Conservation (phyloP, 2,329 filamentous ascomycete species). For the Podosphaera fusca region DNA sequence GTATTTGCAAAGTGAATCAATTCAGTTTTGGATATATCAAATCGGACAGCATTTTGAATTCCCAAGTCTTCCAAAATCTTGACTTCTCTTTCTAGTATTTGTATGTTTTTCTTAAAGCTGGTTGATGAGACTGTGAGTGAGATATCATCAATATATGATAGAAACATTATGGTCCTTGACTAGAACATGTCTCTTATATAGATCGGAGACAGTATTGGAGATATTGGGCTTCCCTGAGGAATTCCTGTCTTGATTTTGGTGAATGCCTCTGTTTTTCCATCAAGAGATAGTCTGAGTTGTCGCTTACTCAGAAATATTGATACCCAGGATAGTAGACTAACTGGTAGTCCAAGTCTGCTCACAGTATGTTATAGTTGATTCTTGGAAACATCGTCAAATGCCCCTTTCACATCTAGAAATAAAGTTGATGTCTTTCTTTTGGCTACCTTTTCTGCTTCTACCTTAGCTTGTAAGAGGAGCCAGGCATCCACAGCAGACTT, state of each 20-base stretch:
- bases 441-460: neutral
- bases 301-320: neutral
- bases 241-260: neutral
- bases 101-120: neutral
- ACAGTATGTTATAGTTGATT: neutral
- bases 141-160: neutral
- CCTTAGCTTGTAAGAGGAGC: neutral
- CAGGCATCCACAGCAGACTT: neutral
- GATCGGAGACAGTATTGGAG: neutral
- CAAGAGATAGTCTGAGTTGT: neutral
- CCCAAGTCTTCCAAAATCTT: neutral
- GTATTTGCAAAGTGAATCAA: neutral
- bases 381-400: neutral
- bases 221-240: neutral
- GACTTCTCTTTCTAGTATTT: constrained; percentile 1
- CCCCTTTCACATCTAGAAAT: neutral
- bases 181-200: neutral
- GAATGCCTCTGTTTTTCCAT: neutral
- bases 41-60: neutral
- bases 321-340: neutral
- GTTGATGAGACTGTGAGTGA: neutral
- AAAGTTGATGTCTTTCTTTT: neutral
- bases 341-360: neutral
- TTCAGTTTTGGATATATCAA: neutral
- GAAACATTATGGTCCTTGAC: neutral